Base-by-base conservation (phyloP, 2,329 filamentous ascomycete species). In the Alternaria sp. region DNA sequence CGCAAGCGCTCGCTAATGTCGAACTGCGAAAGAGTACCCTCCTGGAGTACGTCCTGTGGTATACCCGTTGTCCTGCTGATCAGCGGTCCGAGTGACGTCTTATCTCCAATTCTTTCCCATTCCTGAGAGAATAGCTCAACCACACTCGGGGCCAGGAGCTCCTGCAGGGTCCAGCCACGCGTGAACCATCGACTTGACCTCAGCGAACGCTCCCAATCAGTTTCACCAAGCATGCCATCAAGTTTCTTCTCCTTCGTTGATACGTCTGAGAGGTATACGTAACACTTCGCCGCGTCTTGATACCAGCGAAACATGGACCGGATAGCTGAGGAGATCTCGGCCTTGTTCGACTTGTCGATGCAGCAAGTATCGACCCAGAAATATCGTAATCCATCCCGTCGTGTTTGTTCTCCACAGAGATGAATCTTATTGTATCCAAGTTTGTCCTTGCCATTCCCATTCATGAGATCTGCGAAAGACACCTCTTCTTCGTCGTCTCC, bases 101-200 rank as follows among this genome's bases (percentile, higher is more conserved):
- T 64, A 30, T 63, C 49, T 40, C 68, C 62, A 43, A 71, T 45
- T 30, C 46, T 51, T 6, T 34, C 4, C 34, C 61, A 54, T 12
- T 65, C 58, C 14, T 7, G 20, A 3, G 58, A 65, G 55, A 66
- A 71, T 40, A 71, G 70, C 36, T 67, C 55, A 9, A 71, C 22
- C 22, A 0, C 1, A 3, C 34, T 44, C 1, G 62, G 64, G 0
- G 32, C 32, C 0, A 36, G 14, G 25, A 27, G 25, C 25, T 27
- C 25, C 0, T 27, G 25, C 25, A 27, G 25, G 0, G 25, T 27
- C 25, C 25, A 27, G 25, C 25, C 25, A 27, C 25, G 25, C 25
- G 0, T 27, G 25, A 27, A 27, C 25, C 25, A 36, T 6, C 1
- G 32, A 16, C 32, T 36, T 14, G 32, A 36, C 32, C 0, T 36